Percentiles rank a stretch among this genome's conserved stretches.
These are phyloP conservation scores for Chaetothyriales sp. DNA, from an alignment of 2,329 filamentous ascomycete species.

Conservation along the genomic window DNA sequence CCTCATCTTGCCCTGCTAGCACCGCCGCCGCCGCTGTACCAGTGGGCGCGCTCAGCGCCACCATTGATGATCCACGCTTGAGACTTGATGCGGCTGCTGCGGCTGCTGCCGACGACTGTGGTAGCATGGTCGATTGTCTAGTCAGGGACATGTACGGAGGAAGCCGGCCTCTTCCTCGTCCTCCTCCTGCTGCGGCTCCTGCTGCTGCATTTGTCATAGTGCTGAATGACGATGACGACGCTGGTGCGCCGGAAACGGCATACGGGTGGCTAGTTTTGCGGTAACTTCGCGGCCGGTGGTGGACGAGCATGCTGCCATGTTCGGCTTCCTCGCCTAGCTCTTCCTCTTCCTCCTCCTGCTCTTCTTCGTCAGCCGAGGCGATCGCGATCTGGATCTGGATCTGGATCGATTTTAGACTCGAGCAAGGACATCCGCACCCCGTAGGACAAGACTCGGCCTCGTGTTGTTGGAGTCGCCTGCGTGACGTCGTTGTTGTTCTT, in stretches of 20 bases:
- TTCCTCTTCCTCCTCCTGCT: neutral
- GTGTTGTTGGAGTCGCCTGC: neutral
- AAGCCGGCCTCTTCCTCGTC: neutral
- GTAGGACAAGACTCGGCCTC: conserved; percentile 24
- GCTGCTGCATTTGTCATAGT: neutral
- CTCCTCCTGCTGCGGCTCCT: neutral
- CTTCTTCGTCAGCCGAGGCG: neutral
- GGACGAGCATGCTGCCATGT: neutral
- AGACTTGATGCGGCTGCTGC: neutral
- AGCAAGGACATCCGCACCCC: conserved; percentile 34
- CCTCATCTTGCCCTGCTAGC: neutral
- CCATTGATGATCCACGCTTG: neutral
- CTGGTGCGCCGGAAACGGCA: neutral
- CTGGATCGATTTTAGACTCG: conserved; percentile 21
- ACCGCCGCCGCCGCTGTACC: neutral
- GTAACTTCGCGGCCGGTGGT: neutral
- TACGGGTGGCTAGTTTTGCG: neutral
- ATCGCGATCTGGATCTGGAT: conserved; percentile 22
- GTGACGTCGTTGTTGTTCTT: conserved; percentile 6
- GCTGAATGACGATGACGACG: neutral
- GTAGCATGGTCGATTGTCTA: neutral
- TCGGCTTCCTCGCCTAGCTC: neutral
- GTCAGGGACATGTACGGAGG: neutral
- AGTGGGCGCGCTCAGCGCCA: neutral
- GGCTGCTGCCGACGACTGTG: neutral